These are phyloP conservation scores for Antitrichia curtipendula DNA, from an alignment of 225 moss, liverwort and hornwort species.

Conservation along the genomic window DNA sequence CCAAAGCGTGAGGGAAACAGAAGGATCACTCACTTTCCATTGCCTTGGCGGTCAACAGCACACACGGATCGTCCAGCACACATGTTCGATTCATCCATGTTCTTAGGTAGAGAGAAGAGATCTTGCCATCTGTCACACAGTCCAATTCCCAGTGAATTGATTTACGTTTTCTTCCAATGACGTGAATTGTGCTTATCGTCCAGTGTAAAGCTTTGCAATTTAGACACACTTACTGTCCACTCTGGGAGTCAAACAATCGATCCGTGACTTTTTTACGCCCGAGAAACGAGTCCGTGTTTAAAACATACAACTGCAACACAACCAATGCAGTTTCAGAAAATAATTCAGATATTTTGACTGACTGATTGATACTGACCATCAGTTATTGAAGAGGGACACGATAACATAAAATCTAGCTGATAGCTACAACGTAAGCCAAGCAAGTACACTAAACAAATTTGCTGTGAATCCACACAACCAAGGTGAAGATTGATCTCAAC, in stretches of 20 bases:
- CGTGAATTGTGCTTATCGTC: background rate
- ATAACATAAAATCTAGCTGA: background rate
- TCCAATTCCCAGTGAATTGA: background rate
- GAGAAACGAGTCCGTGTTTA: conserved; percentile 87
- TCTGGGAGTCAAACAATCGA: conserved; percentile 58
- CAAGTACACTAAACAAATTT: background rate
- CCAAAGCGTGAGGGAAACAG: background rate
- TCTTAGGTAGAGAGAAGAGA: conserved; percentile 67
- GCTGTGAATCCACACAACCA: background rate
- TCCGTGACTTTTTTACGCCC: conserved; percentile 82
- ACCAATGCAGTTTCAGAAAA: background rate
- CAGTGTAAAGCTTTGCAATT: background rate
- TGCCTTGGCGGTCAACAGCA: conserved; percentile 69
- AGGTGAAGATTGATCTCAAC: conserved; percentile 2
- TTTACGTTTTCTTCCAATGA: background rate
- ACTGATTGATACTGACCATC: background rate
- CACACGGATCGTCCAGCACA: conserved; percentile 94
- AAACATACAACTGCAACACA: conserved; percentile 66
- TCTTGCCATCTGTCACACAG: conserved; percentile 56
- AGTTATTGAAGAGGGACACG: background rate
- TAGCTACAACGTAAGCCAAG: background rate
- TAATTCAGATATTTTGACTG: background rate
- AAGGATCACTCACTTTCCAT: conserved; percentile 46
- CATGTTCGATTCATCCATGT: conserved; percentile 95
- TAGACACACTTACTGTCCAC: conserved; percentile 45